A percentile compares a stretch with the other conserved stretches of the same genome.
Conservation (phyloP, 2,329 filamentous ascomycete species). For the Coniochaeta sp. region DNA sequence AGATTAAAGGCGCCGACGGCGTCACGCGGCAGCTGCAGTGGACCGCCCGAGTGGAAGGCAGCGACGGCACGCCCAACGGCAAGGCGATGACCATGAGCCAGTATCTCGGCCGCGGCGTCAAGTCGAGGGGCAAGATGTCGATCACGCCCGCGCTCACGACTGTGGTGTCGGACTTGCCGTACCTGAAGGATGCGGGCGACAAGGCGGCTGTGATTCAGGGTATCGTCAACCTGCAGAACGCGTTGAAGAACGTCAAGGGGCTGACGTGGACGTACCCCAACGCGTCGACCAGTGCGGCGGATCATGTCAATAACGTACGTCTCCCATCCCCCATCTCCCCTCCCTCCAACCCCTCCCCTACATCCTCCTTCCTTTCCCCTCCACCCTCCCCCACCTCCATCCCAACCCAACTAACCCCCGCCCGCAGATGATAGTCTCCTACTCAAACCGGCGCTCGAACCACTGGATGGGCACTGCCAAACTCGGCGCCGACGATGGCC, state of each 20-base stretch:
- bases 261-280: slow-evolving; percentile 45
- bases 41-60: slow-evolving; percentile 57
- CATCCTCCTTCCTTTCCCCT: neutral
- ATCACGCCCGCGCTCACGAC: slow-evolving; percentile 49
- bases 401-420: neutral
- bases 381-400: neutral
- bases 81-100: slow-evolving; percentile 23
- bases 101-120: slow-evolving; percentile 50
- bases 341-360: neutral
- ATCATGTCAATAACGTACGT: slow-evolving; percentile 41
- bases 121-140: slow-evolving; percentile 50
- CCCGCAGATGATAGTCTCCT: slow-evolving; percentile 31
- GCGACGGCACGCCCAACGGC: slow-evolving; percentile 29
- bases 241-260: slow-evolving; percentile 38
- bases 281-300: slow-evolving; percentile 36
- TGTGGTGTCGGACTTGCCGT: slow-evolving; percentile 48
- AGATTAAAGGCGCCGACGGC: slow-evolving; percentile 50
- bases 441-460: slow-evolving; percentile 30
- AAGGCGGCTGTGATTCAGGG: slow-evolving; percentile 51
- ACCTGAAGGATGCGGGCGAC: slow-evolving; percentile 46
- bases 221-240: slow-evolving; percentile 46
- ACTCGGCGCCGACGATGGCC: slow-evolving; percentile 45
- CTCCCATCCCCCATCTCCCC: slow-evolving; percentile 5
- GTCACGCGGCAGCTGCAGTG: slow-evolving; percentile 58
- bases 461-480: slow-evolving; percentile 48